Conservation (phyloP, 2,329 filamentous ascomycete species). For the Daldinia sp. region DNA sequence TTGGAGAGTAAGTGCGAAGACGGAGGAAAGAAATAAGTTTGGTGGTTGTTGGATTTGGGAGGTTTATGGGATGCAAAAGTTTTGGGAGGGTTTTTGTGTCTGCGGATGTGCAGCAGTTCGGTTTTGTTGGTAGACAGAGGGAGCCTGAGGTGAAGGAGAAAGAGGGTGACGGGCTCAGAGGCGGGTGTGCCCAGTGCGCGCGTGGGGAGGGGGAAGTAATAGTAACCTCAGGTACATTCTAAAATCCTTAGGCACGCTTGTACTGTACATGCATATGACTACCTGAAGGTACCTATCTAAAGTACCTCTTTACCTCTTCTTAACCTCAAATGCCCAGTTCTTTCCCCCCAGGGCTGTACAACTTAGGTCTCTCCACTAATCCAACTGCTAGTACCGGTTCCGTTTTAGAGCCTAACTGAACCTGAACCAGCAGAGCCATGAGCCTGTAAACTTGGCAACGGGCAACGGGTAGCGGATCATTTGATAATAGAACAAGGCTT, state of each 20-base stretch:
- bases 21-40: slow-evolving; percentile 40
- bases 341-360: slow-evolving; percentile 7
- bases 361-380: background rate
- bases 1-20: slow-evolving; percentile 23
- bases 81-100: slow-evolving; percentile 46
- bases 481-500: slow-evolving; percentile 37
- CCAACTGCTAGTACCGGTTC: slow-evolving; percentile 18
- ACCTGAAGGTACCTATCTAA: slow-evolving; percentile 14
- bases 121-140: slow-evolving; percentile 41
- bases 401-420: slow-evolving; percentile 33
- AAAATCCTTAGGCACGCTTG: slow-evolving; percentile 15
- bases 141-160: slow-evolving; percentile 35
- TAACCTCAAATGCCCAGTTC: no score
- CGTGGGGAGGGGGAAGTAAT: slow-evolving; percentile 28
- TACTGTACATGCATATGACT: slow-evolving; percentile 22
- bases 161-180: slow-evolving; percentile 19
- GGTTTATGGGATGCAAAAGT: slow-evolving; percentile 43
- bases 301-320: slow-evolving; percentile 8
- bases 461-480: slow-evolving; percentile 33
- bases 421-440: slow-evolving; percentile 23
- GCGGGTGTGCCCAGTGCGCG: slow-evolving; percentile 30
- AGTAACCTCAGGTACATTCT: slow-evolving; percentile 28
- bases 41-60: slow-evolving; percentile 45
- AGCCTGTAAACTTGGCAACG: slow-evolving; percentile 37
- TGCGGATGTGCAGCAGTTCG: slow-evolving; percentile 33